Conservation (phyloP, 352 stramenopile species). For the Phytophthora brassicae region DNA sequence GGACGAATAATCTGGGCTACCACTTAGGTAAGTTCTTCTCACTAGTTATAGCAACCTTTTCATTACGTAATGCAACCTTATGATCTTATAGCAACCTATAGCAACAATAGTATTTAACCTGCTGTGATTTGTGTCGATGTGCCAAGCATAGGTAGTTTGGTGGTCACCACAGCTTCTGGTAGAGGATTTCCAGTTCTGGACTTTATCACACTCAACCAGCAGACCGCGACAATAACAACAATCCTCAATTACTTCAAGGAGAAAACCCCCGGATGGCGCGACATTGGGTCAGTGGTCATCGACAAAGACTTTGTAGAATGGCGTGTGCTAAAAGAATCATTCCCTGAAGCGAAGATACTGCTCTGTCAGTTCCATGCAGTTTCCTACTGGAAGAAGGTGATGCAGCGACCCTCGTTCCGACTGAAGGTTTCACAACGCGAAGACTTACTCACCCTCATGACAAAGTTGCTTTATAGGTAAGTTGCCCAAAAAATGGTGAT, state of each 20-base stretch:
- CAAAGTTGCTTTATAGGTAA: constrained; percentile 18
- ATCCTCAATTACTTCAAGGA: constrained; percentile 24
- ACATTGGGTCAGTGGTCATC: neutral
- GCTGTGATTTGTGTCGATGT: neutral
- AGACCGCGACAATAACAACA: constrained; percentile 10
- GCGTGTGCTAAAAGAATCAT: constrained; percentile 3
- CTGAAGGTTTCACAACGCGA: constrained; percentile 16
- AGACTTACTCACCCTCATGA: neutral
- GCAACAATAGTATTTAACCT: neutral
- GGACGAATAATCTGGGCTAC: too few species aligned
- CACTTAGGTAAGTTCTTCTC: neutral
- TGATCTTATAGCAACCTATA: neutral
- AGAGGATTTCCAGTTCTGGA: constrained; percentile 22
- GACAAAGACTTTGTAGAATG: constrained; percentile 34
- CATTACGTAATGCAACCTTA: neutral
- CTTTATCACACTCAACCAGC: constrained; percentile 22
- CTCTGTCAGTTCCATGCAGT: neutral
- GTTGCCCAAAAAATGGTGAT: neutral
- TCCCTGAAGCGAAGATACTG: neutral
- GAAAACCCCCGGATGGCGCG: constrained; percentile 9
- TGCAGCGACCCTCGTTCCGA: constrained; percentile 3
- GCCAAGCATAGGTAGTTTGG: constrained; percentile 8
- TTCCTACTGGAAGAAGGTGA: constrained; percentile 1
- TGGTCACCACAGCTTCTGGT: constrained; percentile 15
- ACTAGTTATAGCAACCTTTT: neutral